Percentiles rank a stretch among this genome's conserved stretches.
These are phyloP conservation scores for Kernera saxatilis DNA, from an alignment of 345 rosid species.

Conservation along the genomic window DNA sequence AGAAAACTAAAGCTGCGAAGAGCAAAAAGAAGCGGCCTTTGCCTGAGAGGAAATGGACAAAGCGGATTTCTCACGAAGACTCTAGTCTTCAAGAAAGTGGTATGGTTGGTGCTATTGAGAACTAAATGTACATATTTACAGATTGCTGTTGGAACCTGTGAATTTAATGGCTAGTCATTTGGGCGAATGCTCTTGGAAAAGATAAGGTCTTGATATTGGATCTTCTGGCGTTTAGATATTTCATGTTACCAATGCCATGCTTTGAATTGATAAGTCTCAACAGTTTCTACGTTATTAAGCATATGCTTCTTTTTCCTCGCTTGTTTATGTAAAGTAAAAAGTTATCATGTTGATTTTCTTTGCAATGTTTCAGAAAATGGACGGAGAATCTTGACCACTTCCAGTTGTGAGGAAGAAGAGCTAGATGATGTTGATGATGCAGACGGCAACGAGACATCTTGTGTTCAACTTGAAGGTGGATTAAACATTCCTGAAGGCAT, in stretches of 20 bases:
- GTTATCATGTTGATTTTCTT: conserved; percentile 7
- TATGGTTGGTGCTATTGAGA: conserved; percentile 27
- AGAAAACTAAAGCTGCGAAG: conserved; percentile 36
- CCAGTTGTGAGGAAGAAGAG: conserved; percentile 53
- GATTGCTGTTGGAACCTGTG: neutral
- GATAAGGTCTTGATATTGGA: neutral
- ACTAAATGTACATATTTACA: neutral
- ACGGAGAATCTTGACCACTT: conserved; percentile 33
- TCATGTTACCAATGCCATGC: neutral
- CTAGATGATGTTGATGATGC: conserved; percentile 49
- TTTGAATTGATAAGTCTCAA: neutral
- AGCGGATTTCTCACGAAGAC: conserved; percentile 58
- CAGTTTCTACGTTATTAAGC: neutral
- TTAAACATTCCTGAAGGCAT: conserved; percentile 70
- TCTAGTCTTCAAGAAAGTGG: conserved; percentile 45
- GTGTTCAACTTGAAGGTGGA: conserved; percentile 77
- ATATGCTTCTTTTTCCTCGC: neutral
- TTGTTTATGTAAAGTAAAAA: neutral
- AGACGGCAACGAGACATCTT: conserved; percentile 36
- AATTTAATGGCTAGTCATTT: neutral
- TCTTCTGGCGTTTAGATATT: neutral
- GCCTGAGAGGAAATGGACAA: conserved; percentile 85
- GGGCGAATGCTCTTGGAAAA: neutral
- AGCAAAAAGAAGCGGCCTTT: conserved; percentile 70
- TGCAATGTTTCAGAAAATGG: conserved; percentile 39